Evolutionary conservation across 106 monocot genomes (phyloP).

Genomic region (Acorus gramineus): DNA sequence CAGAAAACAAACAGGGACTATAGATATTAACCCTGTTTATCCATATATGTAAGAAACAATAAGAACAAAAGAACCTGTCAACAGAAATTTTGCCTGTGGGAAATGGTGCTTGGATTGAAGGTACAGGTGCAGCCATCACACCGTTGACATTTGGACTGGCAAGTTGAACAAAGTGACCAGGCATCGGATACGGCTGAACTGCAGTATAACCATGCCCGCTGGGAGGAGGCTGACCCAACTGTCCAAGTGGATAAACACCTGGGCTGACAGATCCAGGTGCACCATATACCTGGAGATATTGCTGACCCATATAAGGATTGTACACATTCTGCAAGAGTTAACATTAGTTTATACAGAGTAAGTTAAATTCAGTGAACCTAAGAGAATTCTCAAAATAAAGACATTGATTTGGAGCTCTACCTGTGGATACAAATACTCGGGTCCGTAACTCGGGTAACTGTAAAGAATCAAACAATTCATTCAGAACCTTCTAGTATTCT

Average conservation of each 20-base stretch:
- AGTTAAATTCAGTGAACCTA: neutral
- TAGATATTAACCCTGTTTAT: too few species aligned
- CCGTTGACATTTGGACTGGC: conserved; percentile 33
- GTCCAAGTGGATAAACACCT: conserved; percentile 41
- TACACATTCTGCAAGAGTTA: conserved; percentile 40
- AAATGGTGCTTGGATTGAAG: conserved; percentile 40
- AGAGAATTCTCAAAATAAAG: neutral
- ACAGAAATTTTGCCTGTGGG: conserved; percentile 28
- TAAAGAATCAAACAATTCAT: conserved; percentile 16
- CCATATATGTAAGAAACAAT: too few species aligned
- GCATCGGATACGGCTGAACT: conserved; percentile 36
- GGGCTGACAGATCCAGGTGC: conserved; percentile 33
- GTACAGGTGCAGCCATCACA: conserved; percentile 21
- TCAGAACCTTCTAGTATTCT: neutral
- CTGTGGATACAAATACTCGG: conserved; percentile 68
- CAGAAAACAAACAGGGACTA: too few species aligned
- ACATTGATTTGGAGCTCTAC: conserved; percentile 22
- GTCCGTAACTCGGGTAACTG: conserved; percentile 54
- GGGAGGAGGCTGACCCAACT: conserved; percentile 30
- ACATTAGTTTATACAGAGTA: neutral
- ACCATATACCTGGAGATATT: conserved; percentile 46
- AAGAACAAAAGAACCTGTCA: neutral
- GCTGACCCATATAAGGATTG: conserved; percentile 44
- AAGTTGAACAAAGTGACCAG: conserved; percentile 31
- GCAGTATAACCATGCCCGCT: conserved; percentile 36